Base-by-base conservation (phyloP, 2,329 filamentous ascomycete genomes). In the Beauveria medogensis region DNA sequence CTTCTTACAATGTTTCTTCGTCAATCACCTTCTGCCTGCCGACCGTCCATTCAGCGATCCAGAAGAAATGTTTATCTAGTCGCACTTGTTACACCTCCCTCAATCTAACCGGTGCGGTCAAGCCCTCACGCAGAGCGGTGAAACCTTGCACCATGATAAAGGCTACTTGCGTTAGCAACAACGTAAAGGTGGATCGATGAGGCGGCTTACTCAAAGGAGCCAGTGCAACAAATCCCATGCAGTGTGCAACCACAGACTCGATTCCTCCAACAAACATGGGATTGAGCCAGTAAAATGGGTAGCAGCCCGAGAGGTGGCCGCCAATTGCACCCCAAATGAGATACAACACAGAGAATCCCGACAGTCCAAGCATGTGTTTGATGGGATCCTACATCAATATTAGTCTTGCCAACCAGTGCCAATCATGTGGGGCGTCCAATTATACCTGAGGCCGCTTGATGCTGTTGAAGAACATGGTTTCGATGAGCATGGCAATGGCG, bases 261-360 rank as follows among this genome's bases (percentile, higher is more conserved):
- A 74, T 70, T 30, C 74, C 74, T 51, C 75, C 75, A 64, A 79
- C 74, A 59, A 75, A 67, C 6, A 72, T 67, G 56, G 75, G 72
- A 64, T 82, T 77, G 57, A 83, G 71, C 75, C 80, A 82, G 69
- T 80, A 82, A 64, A 81, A 80, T 10, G 80, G 72, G 60, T 71
- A 74, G 55, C 74, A 74, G 40, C 75, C 76, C 2, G 80, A 82
- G 56, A 77, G 57, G 28, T 74, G 67, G 64, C 76, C 76, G 26
- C 81, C 81, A 52, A 82, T 68, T 10, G 71, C 73, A 40, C 77
- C 80, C 78, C 78, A 83, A 43, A 70, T 75, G 41, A 83, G 73
- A 64, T 82, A 83, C n/a, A 73, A 65, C 14, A 68, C 73, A 24
- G 76, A 74, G 24, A 74, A 67, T 48, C 74, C 69, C 30, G 78